Evolutionary conservation across 169 alveolate genomes (phyloP).

Genomic region (Plasmodium malariae): DNA sequence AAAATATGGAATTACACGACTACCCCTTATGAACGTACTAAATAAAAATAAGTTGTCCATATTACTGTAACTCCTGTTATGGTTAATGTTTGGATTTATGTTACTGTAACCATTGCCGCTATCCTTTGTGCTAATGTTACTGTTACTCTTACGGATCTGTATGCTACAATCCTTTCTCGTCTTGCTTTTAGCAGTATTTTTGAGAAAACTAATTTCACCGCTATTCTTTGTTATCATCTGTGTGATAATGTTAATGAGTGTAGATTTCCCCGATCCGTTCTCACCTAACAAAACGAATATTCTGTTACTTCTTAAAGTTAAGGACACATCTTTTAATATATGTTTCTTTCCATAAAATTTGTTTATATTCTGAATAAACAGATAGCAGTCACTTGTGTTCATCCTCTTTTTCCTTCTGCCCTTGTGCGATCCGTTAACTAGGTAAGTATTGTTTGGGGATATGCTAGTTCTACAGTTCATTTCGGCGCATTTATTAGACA

Average conservation of each 20-base stretch:
- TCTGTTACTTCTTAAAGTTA: conserved; percentile 33
- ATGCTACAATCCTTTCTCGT: neutral
- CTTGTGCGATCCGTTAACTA: neutral
- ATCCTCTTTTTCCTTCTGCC: neutral
- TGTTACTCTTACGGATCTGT: neutral
- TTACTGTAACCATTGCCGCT: neutral
- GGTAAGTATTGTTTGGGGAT: neutral
- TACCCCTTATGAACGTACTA: no score
- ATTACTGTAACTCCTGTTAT: no score
- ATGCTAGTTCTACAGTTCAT: no score
- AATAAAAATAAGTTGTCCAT: no score
- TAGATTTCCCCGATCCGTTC: conserved; percentile 75
- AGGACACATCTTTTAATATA: conserved; percentile 39
- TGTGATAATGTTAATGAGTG: conserved; percentile 66
- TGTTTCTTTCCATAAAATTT: conserved; percentile 61
- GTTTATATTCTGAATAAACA: conserved; percentile 54
- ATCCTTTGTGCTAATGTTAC: neutral
- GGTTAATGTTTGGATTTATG: neutral
- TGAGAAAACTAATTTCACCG: conserved; percentile 54
- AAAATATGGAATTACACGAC: no score
- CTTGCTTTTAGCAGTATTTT: conserved; percentile 1
- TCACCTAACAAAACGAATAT: conserved; percentile 69
- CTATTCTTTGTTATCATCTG: conserved; percentile 39
- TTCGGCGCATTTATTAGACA: no score
- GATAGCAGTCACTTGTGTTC: neutral